Conservation (phyloP, 768 basidiomycete species). For the Tulasnella sp. region DNA sequence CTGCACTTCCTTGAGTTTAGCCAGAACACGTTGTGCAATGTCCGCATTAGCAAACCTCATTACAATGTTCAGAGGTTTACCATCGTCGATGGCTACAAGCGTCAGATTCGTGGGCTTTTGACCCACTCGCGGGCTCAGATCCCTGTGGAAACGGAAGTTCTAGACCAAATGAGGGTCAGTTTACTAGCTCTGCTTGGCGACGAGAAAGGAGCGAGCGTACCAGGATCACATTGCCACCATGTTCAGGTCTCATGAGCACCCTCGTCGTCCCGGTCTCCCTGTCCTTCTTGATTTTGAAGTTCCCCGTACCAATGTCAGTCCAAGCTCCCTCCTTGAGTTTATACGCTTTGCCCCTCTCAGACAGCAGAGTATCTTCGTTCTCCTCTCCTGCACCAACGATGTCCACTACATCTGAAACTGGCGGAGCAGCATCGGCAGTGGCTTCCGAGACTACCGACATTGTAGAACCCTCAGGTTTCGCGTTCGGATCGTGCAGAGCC, state of each 20-base stretch:
- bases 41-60: not conserved
- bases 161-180: not conserved
- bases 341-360: constrained; percentile 3
- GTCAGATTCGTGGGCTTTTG: not conserved
- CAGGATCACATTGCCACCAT: constrained; percentile 1
- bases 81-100: constrained; percentile 2
- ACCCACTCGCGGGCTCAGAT: not conserved
- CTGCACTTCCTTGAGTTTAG: not conserved
- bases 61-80: not conserved
- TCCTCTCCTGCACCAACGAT: constrained; percentile 13
- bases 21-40: not conserved
- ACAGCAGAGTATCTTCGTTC: constrained; percentile 2
- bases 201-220: not conserved
- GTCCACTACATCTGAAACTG: not conserved
- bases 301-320: constrained; percentile 2
- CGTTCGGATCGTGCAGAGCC: not conserved
- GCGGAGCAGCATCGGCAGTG: not conserved
- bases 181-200: not conserved
- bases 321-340: constrained; percentile 9
- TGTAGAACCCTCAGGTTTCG: not conserved
- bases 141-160: constrained; percentile 9
- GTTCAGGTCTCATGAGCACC: constrained; percentile 7
- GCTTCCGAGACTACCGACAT: not conserved
- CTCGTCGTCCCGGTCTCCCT: constrained; percentile 13
- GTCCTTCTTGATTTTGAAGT: constrained; percentile 14